Evolutionary conservation across 2,329 filamentous ascomycete genomes (phyloP), one percentile per base, ranked within the genome.

Genomic region (Paraphoma chrysanthemicola): DNA sequence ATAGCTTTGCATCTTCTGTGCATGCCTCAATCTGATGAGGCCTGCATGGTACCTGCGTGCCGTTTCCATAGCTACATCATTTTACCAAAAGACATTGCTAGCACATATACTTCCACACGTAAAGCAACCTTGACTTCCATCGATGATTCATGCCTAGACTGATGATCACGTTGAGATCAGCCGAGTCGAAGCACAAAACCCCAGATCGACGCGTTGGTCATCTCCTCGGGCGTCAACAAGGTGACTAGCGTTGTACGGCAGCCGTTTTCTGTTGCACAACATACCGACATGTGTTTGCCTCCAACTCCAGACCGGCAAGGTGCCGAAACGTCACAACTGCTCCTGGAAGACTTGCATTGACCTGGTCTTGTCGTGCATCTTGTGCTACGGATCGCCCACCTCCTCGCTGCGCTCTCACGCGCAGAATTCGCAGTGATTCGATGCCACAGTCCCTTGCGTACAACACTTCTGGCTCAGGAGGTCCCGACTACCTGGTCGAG

Each of bases 401-500:
- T 48, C 36, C 48, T 57, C 57, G 31, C 55, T 59, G 44, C 46
- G 51, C 48, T 47, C 42, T 39, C 42, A 51, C 49, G 51, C 56
- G 44, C 51, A 51, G 47, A 42, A 53, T 52, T 54, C 50, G 51
- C 44, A 56, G 16, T 53, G 48, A 43, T 45, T 31, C 17, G 18
- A 43, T 45, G 38, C 43, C 23, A 33, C 38, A 39, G 39, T 57
- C 59, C 64, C 62, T 68, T 69, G 60, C 51, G 62, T 66, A 59
- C 60, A 58, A 57, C 54, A 45, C 45, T 54, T 55, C 44, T 41
- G 54, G 61, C 51, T 48, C 45, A 33, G 33, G 44, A 36, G n/a
- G 17, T 59, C 44, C 69, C 69, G 59, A 44, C 12, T 48, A 71
- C 67, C 67, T 36, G 68, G 69, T 69, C 36, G 50, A 56, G 54